A percentile compares a stretch with the other conserved stretches of the same genome.
phyloP scores from a whole-genome alignment of 805 yeast species.

The Candida ascalaphidarum region DNA sequence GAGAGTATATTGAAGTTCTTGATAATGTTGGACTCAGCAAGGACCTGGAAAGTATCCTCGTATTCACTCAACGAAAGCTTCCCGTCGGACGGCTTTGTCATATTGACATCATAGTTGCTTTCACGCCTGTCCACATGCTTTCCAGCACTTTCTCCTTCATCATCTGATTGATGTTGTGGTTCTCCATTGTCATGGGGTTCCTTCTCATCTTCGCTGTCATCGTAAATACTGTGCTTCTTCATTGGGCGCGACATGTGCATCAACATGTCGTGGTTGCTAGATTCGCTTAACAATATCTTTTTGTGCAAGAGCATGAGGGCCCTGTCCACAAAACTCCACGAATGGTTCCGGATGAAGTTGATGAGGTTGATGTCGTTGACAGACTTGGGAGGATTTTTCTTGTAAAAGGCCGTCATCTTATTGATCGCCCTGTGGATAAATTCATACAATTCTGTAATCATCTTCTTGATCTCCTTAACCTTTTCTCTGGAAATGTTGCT shows the following conservation, averaged over 20 bases:
- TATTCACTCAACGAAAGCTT: slow-evolving; percentile 23
- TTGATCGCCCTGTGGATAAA: slow-evolving; percentile 42
- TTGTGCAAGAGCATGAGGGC: slow-evolving; percentile 38
- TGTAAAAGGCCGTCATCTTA: slow-evolving; percentile 24
- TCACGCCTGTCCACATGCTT: no score
- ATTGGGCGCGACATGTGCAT: neutral
- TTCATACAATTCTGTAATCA: slow-evolving; percentile 42
- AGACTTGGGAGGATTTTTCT: slow-evolving; percentile 25
- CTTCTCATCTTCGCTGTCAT: neutral
- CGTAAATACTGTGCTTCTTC: no score
- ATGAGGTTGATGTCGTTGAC: slow-evolving; percentile 37
- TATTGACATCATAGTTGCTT: no score
- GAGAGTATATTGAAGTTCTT: slow-evolving; percentile 27
- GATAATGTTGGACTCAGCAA: slow-evolving; percentile 30
- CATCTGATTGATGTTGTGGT: no score
- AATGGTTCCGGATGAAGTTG: slow-evolving; percentile 38
- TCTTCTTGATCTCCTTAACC: slow-evolving; percentile 35
- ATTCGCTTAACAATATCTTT: slow-evolving; percentile 22
- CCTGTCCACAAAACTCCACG: slow-evolving; percentile 48
- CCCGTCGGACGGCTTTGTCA: slow-evolving; percentile 14
- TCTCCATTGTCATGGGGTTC: slow-evolving; percentile 1
- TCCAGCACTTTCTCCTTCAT: no score
- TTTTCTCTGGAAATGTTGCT: slow-evolving; percentile 33
- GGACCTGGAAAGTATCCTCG: slow-evolving; percentile 32
- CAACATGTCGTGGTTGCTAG: neutral